Conservation (phyloP, 176 grass and related monocot species). For the Lolium multiflorum region DNA sequence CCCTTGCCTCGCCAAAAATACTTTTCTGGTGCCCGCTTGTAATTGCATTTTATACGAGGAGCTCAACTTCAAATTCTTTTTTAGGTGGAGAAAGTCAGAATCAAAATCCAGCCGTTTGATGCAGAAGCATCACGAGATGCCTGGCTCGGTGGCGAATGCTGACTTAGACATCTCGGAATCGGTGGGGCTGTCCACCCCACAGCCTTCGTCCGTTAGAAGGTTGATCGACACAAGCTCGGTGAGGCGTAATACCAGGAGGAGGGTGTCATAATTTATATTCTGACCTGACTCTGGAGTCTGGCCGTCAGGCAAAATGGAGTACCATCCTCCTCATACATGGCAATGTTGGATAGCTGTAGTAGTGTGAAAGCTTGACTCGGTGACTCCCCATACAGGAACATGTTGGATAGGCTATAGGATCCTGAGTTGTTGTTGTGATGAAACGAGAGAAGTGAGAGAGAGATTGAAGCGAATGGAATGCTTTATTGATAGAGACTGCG, state of each 20-base stretch:
- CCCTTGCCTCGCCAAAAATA: not conserved
- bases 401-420: slow-evolving; percentile 8
- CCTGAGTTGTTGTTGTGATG: not conserved
- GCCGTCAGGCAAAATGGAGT: not conserved
- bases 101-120: slow-evolving; percentile 54
- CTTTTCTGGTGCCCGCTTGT: not conserved
- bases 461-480: too few relatives aligned
- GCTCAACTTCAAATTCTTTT: slow-evolving; percentile 23
- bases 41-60: not conserved
- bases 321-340: not conserved
- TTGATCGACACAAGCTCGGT: slow-evolving; percentile 42
- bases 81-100: slow-evolving; percentile 73
- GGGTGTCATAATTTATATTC: slow-evolving; percentile 10
- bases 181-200: slow-evolving; percentile 54
- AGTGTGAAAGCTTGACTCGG: not conserved
- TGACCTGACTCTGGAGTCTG: not conserved
- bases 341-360: not conserved
- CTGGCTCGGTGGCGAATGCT: slow-evolving; percentile 41
- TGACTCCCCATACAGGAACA: not conserved
- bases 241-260: slow-evolving; percentile 50
- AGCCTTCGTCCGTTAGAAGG: slow-evolving; percentile 47
- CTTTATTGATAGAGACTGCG: too few relatives aligned
- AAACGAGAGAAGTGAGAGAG: too few relatives aligned
- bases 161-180: slow-evolving; percentile 91
- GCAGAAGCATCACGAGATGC: slow-evolving; percentile 43